phyloP scores from a whole-genome alignment of 345 rosid genomes.

The Corchorus capsularis region DNA sequence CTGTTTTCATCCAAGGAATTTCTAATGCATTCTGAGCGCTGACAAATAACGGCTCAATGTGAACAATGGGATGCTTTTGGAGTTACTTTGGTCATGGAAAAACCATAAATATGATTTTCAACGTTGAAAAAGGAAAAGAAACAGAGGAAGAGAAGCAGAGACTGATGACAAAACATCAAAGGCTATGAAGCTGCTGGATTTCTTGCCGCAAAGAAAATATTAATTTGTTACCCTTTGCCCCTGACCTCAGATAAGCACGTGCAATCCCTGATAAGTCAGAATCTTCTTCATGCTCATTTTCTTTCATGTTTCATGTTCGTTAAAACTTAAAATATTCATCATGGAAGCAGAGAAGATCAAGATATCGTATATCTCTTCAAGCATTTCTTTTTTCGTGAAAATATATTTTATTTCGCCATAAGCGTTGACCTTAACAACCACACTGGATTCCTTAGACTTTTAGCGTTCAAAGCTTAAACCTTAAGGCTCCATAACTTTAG shows the following conservation, averaged over 20 bases:
- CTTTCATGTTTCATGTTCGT: too few species aligned
- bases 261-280: neutral
- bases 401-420: neutral
- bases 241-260: neutral
- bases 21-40: neutral
- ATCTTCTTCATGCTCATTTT: neutral
- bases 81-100: neutral
- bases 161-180: too few species aligned
- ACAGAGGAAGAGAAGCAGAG: too few species aligned
- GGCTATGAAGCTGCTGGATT: too few species aligned
- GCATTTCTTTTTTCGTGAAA: neutral
- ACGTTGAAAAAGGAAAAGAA: too few species aligned
- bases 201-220: too few species aligned
- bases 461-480: neutral
- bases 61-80: too few species aligned
- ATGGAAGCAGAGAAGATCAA: neutral
- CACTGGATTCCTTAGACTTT: neutral
- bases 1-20: neutral
- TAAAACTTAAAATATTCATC: neutral
- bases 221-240: neutral
- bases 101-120: too few species aligned
- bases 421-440: conserved; percentile 11
- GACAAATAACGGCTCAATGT: neutral
- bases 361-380: neutral
- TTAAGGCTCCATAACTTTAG: neutral